These are phyloP conservation scores for Coelastrella sp. DNA, from an alignment of 139 green algal species.

Conservation along the genomic window DNA sequence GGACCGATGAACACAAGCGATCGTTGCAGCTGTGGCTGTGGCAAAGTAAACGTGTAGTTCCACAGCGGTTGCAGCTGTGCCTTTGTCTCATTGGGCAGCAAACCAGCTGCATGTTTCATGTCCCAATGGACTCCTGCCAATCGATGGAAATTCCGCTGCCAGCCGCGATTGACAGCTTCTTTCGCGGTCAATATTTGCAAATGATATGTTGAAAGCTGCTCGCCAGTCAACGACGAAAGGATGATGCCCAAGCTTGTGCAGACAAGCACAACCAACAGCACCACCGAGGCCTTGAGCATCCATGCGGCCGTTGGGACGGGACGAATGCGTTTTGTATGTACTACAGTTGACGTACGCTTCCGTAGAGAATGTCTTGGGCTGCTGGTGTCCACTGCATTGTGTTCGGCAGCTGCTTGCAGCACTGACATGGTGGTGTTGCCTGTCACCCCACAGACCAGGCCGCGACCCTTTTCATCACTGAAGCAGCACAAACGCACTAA, in stretches of 20 bases:
- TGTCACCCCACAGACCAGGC: background rate
- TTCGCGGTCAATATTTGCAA: slow-evolving; percentile 5
- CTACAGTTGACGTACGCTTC: background rate
- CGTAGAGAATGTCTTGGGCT: background rate
- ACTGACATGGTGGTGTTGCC: background rate
- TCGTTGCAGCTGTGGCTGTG: slow-evolving; percentile 44
- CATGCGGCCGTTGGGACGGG: background rate
- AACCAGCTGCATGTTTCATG: background rate
- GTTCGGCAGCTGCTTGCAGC: background rate
- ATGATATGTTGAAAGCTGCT: slow-evolving; percentile 19
- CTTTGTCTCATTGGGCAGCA: slow-evolving; percentile 30
- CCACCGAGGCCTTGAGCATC: background rate
- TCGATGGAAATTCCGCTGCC: slow-evolving; percentile 43
- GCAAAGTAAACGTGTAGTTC: slow-evolving; percentile 44
- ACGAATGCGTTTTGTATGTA: background rate
- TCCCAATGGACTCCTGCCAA: slow-evolving; percentile 35
- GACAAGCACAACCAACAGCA: slow-evolving; percentile 17
- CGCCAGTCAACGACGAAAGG: slow-evolving; percentile 11
- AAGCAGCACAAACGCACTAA: too few species aligned
- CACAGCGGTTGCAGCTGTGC: slow-evolving; percentile 17
- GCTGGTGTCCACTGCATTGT: background rate
- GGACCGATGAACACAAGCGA: slow-evolving; percentile 36
- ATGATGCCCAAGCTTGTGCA: slow-evolving; percentile 3
- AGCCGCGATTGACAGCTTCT: slow-evolving; percentile 23
- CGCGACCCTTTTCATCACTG: background rate